Conservation (phyloP, 2,329 filamentous ascomycete genomes). For the Pyrenophora tritici-repentis region DNA sequence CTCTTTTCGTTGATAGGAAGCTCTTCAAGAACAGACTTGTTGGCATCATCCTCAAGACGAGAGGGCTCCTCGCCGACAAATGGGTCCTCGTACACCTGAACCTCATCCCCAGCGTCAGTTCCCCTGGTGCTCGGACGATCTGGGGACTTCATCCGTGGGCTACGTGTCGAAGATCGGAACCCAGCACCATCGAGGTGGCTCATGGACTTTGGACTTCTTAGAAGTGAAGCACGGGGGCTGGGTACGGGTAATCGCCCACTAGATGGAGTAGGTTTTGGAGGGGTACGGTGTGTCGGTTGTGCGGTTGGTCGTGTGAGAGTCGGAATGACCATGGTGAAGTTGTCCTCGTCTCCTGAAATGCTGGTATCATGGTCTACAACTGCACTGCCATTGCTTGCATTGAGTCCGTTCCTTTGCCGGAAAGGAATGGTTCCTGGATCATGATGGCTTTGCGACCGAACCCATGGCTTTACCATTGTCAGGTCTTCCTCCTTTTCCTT, state of each 20-base stretch:
- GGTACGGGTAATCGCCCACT: constrained; percentile 32
- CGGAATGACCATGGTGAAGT: constrained; percentile 59
- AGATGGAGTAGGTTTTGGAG: constrained; percentile 36
- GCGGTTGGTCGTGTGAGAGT: constrained; percentile 38
- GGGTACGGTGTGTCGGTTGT: constrained; percentile 38
- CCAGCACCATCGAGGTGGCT: constrained; percentile 24
- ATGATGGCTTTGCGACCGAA: constrained; percentile 42
- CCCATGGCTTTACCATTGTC: constrained; percentile 54
- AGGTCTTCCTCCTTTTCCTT: constrained; percentile 55
- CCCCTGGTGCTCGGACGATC: constrained; percentile 41
- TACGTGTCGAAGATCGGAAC: constrained; percentile 31
- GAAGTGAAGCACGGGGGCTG: constrained; percentile 32
- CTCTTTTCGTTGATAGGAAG: constrained; percentile 56
- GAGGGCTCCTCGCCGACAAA: constrained; percentile 48
- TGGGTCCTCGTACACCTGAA: constrained; percentile 61
- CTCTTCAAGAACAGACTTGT: constrained; percentile 56
- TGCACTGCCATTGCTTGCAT: constrained; percentile 47
- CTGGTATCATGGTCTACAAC: constrained; percentile 47
- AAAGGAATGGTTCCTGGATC: constrained; percentile 39
- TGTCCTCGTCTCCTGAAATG: constrained; percentile 51
- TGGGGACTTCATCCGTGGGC: constrained; percentile 39
- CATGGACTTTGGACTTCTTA: constrained; percentile 41
- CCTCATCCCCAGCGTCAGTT: constrained; percentile 47
- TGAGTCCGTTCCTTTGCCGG: constrained; percentile 46
- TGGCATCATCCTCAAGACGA: constrained; percentile 34